Evolutionary conservation across 352 stramenopile species (phyloP), one percentile per base, ranked within the genome.

Genomic region (Sclerospora graminicola): DNA sequence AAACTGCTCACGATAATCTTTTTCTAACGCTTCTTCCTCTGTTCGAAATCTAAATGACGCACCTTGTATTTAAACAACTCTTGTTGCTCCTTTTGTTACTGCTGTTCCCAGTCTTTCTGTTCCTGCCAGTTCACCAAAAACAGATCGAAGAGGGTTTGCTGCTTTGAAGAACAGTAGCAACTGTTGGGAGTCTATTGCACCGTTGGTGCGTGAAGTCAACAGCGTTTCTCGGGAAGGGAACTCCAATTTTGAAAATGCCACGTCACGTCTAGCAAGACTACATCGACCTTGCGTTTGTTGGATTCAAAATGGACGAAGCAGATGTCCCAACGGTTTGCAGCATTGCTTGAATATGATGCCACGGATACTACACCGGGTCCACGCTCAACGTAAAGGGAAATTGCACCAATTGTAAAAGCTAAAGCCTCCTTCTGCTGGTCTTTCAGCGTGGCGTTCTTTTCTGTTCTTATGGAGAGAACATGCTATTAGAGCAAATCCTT

Each of bases 1-100:
- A 57, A 98, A 98, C 50, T 97, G 84, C 16, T 95, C 63, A 4
- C 77, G 64, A 46, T 89, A 97, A 29, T 94, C 80, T 21, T 85
- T 57, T 48, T 98, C 87, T 7, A 89, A 45, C 1, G 91, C 43
- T 19, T 90, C 62, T 35, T 94, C 82, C 28, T 94, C 79, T 0
- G 79, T 84, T 88, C 69, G 20, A 94, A 69, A 14, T 94, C 79
- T 2, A 89, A 36, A 5, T 76, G 68, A 20, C 82, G 82, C 20
- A 82, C 74, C 34, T 93, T 90, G 61, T 90, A 94, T 52, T 89
- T 89, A 50, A 90, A 89, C 8, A 87, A 36, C 24, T 81, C 63
- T 21, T 91, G 78, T 13, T 87, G 75, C 31, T 83, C 73, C 8
- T 70, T 63, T 8, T 66, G 62, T 19, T 87, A 84, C 29, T 83